These are phyloP conservation scores for Emmonsiellopsis sp. DNA, from an alignment of 2,329 filamentous ascomycete species.

Conservation along the genomic window DNA sequence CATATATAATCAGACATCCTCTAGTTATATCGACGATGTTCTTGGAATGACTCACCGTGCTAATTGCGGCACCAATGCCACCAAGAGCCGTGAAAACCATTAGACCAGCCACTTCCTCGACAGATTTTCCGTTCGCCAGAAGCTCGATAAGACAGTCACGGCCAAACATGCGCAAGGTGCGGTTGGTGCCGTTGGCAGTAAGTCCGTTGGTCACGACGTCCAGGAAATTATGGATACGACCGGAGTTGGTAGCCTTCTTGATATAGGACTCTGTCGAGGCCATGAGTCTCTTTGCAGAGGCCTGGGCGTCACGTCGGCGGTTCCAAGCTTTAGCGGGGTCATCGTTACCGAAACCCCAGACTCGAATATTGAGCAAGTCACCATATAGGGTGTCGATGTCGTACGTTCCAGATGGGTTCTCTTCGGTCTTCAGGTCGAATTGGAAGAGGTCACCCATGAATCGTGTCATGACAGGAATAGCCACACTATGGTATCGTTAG, in stretches of 20 bases:
- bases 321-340: constrained; percentile 40
- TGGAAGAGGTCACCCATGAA: constrained; percentile 17
- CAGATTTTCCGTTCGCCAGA: constrained; percentile 15
- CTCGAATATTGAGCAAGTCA: constrained; percentile 35
- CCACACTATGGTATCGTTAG: constrained; percentile 6
- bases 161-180: constrained; percentile 33
- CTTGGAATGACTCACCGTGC: constrained; percentile 22
- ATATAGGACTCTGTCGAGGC: constrained; percentile 33
- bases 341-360: constrained; percentile 40
- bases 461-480: constrained; percentile 15
- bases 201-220: constrained; percentile 20
- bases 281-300: constrained; percentile 28
- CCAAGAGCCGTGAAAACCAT: constrained; percentile 27
- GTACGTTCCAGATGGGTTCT: constrained; percentile 25
- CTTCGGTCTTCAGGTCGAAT: constrained; percentile 14
- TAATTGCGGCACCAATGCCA: constrained; percentile 33
- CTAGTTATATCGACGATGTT: not conserved
- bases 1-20: not conserved
- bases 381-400: constrained; percentile 46
- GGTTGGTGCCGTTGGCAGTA: constrained; percentile 21
- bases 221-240: constrained; percentile 23
- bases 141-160: constrained; percentile 32
- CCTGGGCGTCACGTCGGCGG: constrained; percentile 35
- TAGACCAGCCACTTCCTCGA: constrained; percentile 13
- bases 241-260: constrained; percentile 22